phyloP scores from a whole-genome alignment of 371 early-diverging fungal species.

The Batkoa obscura region DNA sequence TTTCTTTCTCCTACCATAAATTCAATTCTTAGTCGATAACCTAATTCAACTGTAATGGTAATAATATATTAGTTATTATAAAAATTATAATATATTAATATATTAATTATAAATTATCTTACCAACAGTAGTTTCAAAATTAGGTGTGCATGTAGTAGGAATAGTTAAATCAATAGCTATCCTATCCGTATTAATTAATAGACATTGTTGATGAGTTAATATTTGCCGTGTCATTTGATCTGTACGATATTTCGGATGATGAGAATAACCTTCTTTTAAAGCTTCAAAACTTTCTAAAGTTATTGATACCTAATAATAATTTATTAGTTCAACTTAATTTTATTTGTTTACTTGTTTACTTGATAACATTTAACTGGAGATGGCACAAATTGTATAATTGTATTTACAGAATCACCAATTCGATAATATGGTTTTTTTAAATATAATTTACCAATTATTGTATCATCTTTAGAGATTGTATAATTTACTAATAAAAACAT shows the following conservation, averaged over 20 bases:
- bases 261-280: not conserved
- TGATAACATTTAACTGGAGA: slow-evolving; percentile 2
- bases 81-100: not conserved
- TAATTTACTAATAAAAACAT: not conserved
- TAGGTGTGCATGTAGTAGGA: not conserved
- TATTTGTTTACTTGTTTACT: not conserved
- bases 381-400: not conserved
- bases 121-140: not conserved
- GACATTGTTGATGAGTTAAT: not conserved
- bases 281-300: not conserved
- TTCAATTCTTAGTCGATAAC: not conserved
- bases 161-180: not conserved
- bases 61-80: not conserved
- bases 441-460: not conserved
- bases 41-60: no score
- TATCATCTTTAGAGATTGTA: slow-evolving; percentile 1
- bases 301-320: not conserved
- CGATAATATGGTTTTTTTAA: not conserved
- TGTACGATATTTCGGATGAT: not conserved
- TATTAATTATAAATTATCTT: no score
- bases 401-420: not conserved
- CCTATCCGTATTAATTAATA: not conserved
- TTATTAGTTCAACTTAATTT: not conserved
- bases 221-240: not conserved
- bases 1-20: not conserved